These are phyloP conservation scores for Phaffomyces antillensis DNA, from an alignment of 805 yeast species.

Conservation along the genomic window DNA sequence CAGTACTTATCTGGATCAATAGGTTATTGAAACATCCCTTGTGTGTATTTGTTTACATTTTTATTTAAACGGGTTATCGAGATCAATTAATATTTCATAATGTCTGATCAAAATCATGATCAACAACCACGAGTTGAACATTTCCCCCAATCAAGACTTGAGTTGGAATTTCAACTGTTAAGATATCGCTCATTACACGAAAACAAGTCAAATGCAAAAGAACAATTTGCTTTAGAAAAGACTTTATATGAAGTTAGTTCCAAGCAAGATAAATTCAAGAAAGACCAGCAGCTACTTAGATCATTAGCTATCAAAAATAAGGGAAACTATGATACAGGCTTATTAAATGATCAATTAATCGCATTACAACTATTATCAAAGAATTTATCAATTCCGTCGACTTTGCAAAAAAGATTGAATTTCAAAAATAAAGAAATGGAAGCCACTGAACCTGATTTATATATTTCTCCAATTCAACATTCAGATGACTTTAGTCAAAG, in stretches of 20 bases:
- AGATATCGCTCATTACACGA: constrained; percentile 15
- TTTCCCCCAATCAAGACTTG: constrained; percentile 9
- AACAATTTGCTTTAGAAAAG: constrained; percentile 38
- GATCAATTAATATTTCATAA: too few relatives aligned
- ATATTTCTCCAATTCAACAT: constrained; percentile 20
- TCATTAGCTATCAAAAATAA: constrained; percentile 7
- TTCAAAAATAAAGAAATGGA: constrained; percentile 7
- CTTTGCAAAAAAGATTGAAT: constrained; percentile 34
- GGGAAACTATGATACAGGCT: constrained; percentile 34
- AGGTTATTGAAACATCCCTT: too few relatives aligned
- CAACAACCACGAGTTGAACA: not conserved
- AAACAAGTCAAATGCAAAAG: constrained; percentile 18
- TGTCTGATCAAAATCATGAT: too few relatives aligned
- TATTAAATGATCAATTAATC: constrained; percentile 51
- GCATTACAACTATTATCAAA: constrained; percentile 59
- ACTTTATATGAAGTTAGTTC: constrained; percentile 33
- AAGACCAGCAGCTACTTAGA: constrained; percentile 26
- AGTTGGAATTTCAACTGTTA: constrained; percentile 13
- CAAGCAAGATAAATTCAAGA: constrained; percentile 31
- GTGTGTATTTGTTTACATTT: too few relatives aligned
- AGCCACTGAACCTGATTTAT: not conserved
- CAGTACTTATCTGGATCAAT: too few relatives aligned
- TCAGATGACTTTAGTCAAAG: constrained; percentile 25
- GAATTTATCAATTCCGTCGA: constrained; percentile 57
- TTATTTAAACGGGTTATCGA: too few relatives aligned